Base-by-base conservation (phyloP, 2,329 filamentous ascomycete genomes). In the Nemania abortiva region DNA sequence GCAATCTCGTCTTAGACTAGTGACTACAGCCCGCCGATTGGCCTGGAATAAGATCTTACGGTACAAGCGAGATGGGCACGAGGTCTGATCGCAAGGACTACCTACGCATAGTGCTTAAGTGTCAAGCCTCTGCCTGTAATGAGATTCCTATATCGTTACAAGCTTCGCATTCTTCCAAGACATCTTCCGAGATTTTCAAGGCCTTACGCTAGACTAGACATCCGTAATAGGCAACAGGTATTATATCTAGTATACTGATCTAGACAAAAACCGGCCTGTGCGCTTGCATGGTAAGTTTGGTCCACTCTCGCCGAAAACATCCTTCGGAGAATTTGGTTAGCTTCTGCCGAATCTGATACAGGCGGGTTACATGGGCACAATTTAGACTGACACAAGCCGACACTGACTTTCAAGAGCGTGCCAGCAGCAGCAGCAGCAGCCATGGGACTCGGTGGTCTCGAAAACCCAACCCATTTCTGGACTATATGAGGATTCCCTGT, bases 231-330 rank as follows among this genome's bases (percentile, higher is more conserved):
- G 49, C 22, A 24, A 52, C 22, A 29, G 6, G 22, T 52, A 52
- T 27, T 13, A 52, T 47, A 18, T 47, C 18, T 52, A 52, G 70
- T 69, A 64, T 69, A 65, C 70, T 65, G 70, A 52, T 50, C 29
- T 29, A 60, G 52, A 45, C 50, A 37, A 64, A 63, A 66, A 20
- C 50, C 34, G 72, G 71, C 74, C 72, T 72, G 70, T 75, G 74
- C 73, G 70, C 69, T 74, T 66, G 70, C 65, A 68, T 74, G n/a
- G 59, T 20, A 47, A 47, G 42, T 47, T 18, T 18, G 42, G 42
- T 47, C 42, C 42, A 31, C 20, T 61, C 54, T 59, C 50, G 52
- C 63, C 63, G 63, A 68, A 70, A 58, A 63, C 61, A 52, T 63
- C 31, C 55, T 45, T 70, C 68, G 65, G 68, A 68, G 61, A 70